Evolutionary conservation across 2,329 filamentous ascomycete species (phyloP).

Genomic region (Fusarium tjaetaba): DNA sequence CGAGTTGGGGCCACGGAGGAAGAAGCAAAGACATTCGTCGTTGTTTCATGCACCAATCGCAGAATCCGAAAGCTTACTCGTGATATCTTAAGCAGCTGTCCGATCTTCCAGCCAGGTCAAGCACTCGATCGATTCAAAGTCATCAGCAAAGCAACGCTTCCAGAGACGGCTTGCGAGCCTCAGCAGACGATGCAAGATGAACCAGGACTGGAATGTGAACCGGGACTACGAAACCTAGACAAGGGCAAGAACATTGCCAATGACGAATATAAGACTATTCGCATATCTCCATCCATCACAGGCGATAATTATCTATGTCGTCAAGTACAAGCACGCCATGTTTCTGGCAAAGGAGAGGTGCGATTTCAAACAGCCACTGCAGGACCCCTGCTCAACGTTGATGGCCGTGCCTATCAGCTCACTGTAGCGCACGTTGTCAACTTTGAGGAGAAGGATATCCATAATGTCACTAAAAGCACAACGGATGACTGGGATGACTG

Average conservation of each 20-base stretch:
- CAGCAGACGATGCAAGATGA: fast-evolving
- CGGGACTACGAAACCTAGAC: fast-evolving
- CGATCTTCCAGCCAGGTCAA: background rate
- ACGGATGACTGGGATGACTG: background rate
- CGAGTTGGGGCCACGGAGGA: fast-evolving
- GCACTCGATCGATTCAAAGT: fast-evolving
- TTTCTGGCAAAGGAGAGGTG: background rate
- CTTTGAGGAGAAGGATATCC: fast-evolving
- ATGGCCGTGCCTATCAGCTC: background rate
- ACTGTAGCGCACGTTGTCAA: background rate
- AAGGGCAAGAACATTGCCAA: background rate
- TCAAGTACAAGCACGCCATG: background rate
- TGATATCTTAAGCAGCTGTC: fast-evolving
- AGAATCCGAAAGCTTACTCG: fast-evolving
- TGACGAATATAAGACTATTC: background rate
- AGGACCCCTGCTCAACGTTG: fast-evolving
- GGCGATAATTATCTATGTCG: background rate
- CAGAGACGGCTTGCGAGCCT: background rate
- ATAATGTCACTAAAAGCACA: fast-evolving
- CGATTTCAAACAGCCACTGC: background rate
- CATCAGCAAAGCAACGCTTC: background rate
- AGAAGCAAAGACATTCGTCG: background rate
- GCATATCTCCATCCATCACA: background rate
- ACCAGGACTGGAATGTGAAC: fast-evolving
- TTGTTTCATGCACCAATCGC: background rate